phyloP scores from a whole-genome alignment of 495 filamentous ascomycete species.

The Aspergillus affinis region DNA sequence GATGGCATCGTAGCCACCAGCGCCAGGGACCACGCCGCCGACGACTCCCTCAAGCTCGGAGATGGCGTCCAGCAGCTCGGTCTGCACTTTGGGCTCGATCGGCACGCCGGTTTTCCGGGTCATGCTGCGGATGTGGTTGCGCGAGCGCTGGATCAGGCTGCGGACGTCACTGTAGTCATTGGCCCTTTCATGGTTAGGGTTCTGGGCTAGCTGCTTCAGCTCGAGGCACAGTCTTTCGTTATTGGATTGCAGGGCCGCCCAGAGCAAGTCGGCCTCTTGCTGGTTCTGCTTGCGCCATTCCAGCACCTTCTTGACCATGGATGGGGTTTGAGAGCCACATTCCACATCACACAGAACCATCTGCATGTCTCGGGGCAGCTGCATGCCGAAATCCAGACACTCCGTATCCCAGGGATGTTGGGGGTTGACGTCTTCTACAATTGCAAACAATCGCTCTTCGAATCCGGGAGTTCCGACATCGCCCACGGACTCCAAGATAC shows the following conservation, averaged over 20 bases:
- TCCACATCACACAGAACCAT: conserved; percentile 95
- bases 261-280: conserved; percentile 65
- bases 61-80: conserved; percentile 74
- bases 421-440: conserved; percentile 60
- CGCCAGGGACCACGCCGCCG: conserved; percentile 91
- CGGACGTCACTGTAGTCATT: conserved; percentile 38
- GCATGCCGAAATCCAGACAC: conserved; percentile 61
- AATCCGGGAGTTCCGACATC: conserved; percentile 65
- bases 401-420: conserved; percentile 72
- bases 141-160: conserved; percentile 50
- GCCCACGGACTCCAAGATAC: conserved; percentile 63
- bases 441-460: conserved; percentile 55
- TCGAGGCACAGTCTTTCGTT: conserved; percentile 71
- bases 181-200: conserved; percentile 27
- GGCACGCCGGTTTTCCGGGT: conserved; percentile 72
- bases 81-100: conserved; percentile 87
- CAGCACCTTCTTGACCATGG: conserved; percentile 91
- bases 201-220: conserved; percentile 48
- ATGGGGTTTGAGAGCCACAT: conserved; percentile 87
- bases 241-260: conserved; percentile 67
- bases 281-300: conserved; percentile 72
- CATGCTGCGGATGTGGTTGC: conserved; percentile 70
- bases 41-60: conserved; percentile 73
- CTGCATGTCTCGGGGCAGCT: conserved; percentile 63
- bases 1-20: conserved; percentile 91